These are phyloP conservation scores for Colletotrichum euphorbiae DNA, from an alignment of 2,329 filamentous ascomycete species.

Conservation along the genomic window DNA sequence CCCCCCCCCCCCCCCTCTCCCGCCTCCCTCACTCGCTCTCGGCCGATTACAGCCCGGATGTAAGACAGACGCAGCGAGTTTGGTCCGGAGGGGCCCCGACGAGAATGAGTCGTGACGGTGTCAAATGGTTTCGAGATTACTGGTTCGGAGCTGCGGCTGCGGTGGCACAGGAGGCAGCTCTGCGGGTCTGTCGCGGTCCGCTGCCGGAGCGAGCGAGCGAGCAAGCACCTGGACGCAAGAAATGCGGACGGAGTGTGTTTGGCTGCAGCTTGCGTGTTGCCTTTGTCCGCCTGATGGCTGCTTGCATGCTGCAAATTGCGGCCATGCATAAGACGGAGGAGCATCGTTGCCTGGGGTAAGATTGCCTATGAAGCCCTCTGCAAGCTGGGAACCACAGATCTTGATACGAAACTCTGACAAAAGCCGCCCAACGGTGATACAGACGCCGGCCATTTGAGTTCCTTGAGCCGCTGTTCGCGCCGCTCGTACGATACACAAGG, in stretches of 20 bases:
- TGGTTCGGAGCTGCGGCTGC: not conserved
- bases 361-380: not conserved
- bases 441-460: not conserved
- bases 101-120: not conserved
- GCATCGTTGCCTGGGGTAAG: not conserved
- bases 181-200: not conserved
- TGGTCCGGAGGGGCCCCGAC: not conserved
- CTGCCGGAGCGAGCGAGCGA: not conserved
- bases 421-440: not conserved
- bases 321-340: not conserved
- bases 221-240: not conserved
- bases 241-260: constrained; percentile 12
- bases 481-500: not conserved
- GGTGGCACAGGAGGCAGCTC: not conserved
- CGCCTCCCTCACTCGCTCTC: constrained; percentile 1
- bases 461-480: not conserved
- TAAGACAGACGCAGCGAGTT: constrained; percentile 11
- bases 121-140: not conserved
- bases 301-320: constrained; percentile 28
- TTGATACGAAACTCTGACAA: not conserved
- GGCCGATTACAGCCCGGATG: constrained; percentile 19
- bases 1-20: not conserved
- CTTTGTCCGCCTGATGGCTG: constrained; percentile 17
- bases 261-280: not conserved
- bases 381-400: not conserved